These are phyloP conservation scores for Gossypium raimondii DNA, from an alignment of 345 rosid species.

Conservation along the genomic window DNA sequence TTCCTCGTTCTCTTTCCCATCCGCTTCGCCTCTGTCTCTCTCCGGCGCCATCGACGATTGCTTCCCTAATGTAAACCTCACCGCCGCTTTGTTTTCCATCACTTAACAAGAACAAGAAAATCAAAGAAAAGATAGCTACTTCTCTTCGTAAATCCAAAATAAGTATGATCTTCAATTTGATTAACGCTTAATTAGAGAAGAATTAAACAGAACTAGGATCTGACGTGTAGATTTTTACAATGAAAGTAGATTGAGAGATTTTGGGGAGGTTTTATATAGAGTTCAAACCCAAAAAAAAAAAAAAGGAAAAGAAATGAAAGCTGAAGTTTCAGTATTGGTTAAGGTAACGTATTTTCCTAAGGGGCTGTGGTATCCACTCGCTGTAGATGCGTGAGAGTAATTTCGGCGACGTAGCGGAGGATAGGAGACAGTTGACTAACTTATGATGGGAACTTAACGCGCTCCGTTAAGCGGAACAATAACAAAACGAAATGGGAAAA, in stretches of 20 bases:
- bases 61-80: conserved; percentile 48
- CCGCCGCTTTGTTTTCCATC: conserved; percentile 52
- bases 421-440: neutral
- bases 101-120: neutral
- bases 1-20: conserved; percentile 36
- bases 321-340: conserved; percentile 9
- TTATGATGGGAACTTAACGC: neutral
- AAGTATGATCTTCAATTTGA: neutral
- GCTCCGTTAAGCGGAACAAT: neutral
- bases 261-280: neutral
- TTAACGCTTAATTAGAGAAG: neutral
- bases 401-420: neutral
- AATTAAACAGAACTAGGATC: neutral
- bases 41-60: conserved; percentile 88
- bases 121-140: neutral
- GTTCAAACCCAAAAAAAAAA: neutral
- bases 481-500: too few species aligned
- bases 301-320: neutral
- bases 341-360: neutral
- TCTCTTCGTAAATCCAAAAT: conserved; percentile 3
- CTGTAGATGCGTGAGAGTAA: conserved; percentile 1
- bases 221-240: neutral
- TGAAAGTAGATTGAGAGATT: neutral
- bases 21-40: conserved; percentile 32
- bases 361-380: neutral